These are phyloP conservation scores for Mycena sanguinolenta DNA, from an alignment of 768 basidiomycete genomes.

Conservation along the genomic window DNA sequence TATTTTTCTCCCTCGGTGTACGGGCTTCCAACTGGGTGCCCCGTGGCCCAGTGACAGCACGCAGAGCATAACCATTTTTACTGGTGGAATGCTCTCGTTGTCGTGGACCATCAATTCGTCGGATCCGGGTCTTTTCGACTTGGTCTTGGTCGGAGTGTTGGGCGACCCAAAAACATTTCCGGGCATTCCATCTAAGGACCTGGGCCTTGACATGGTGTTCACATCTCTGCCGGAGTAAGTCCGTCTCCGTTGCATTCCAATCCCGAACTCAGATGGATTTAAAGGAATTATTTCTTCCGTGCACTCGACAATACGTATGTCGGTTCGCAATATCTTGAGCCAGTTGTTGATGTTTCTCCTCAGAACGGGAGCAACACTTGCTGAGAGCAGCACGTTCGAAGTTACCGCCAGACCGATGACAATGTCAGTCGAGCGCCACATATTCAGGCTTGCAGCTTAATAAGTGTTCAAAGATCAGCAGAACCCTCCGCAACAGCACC, in stretches of 20 bases:
- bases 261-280: background rate
- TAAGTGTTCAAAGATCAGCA: background rate
- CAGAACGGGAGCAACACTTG: slow-evolving; percentile 10
- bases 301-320: slow-evolving; percentile 23
- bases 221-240: slow-evolving; percentile 12
- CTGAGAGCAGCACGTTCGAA: slow-evolving; percentile 11
- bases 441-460: background rate
- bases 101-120: slow-evolving; percentile 15
- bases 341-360: background rate
- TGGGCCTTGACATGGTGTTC: background rate
- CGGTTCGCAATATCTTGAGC: background rate
- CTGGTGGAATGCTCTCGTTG: slow-evolving; percentile 10
- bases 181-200: background rate
- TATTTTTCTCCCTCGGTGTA: slow-evolving; percentile 2
- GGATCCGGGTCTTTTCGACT: slow-evolving; percentile 14
- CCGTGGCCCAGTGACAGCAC: slow-evolving; percentile 8
- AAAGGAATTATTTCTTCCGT: slow-evolving; percentile 20
- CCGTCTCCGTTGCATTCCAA: background rate
- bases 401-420: slow-evolving; percentile 10
- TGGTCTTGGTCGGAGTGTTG: slow-evolving; percentile 10
- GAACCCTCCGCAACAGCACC: too few relatives aligned
- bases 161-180: background rate
- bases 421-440: background rate
- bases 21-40: slow-evolving; percentile 5
- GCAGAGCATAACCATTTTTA: slow-evolving; percentile 17